These are phyloP conservation scores for Phaeomoniella chlamydospora DNA, from an alignment of 2,329 filamentous ascomycete species.

Conservation along the genomic window DNA sequence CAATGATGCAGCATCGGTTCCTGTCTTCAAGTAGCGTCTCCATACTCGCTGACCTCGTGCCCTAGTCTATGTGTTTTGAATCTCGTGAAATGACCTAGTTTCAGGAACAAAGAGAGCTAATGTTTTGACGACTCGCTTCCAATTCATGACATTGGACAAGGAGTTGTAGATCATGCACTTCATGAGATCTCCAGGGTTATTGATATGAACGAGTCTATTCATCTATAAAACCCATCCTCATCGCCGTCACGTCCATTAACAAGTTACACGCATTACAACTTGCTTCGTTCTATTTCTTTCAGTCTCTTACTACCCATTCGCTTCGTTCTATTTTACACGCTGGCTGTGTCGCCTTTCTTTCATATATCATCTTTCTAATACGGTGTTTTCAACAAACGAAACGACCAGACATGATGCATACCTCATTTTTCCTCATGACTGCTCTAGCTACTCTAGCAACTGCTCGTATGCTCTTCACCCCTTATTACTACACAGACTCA, in stretches of 20 bases:
- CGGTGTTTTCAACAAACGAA: neutral
- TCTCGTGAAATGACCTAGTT: too few relatives aligned
- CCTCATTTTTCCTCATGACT: neutral
- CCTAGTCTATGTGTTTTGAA: too few relatives aligned
- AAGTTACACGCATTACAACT: neutral
- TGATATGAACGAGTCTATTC: neutral
- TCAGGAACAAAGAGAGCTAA: neutral
- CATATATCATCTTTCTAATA: neutral
- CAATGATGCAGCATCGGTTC: too few relatives aligned
- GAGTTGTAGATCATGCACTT: neutral
- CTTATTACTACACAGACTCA: neutral
- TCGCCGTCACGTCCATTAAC: neutral
- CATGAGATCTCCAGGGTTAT: neutral
- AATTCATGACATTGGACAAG: neutral
- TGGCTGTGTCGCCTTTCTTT: neutral
- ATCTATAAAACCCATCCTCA: neutral
- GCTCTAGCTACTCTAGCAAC: neutral
- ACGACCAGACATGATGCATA: neutral
- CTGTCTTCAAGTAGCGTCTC: too few relatives aligned
- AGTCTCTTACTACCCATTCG: neutral
- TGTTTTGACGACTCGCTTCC: neutral
- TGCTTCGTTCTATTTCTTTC: neutral
- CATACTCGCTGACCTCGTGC: too few relatives aligned
- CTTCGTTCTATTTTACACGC: too few relatives aligned
- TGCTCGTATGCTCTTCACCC: neutral